Conservation (phyloP, 2,329 filamentous ascomycete species). For the Talaromyces albobiverticillius region DNA sequence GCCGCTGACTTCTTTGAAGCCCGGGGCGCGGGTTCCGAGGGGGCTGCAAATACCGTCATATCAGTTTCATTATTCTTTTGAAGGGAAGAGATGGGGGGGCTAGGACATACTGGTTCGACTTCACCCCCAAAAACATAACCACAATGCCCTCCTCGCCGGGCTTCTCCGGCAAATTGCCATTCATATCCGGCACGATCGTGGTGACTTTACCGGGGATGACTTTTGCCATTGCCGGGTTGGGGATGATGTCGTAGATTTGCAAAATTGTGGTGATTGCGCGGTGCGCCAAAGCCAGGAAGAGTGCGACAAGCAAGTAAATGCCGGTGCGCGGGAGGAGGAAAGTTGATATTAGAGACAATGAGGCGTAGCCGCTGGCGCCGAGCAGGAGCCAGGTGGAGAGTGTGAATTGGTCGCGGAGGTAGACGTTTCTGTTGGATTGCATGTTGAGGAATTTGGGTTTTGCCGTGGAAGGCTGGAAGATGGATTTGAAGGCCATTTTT, state of each 20-base stretch:
- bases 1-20: constrained; percentile 37
- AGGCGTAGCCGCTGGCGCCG: constrained; percentile 14
- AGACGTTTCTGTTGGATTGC: background rate
- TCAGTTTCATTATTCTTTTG: too few species aligned
- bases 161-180: constrained; percentile 7
- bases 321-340: constrained; percentile 4
- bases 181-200: constrained; percentile 13
- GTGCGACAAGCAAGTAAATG: constrained; percentile 1
- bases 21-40: constrained; percentile 49
- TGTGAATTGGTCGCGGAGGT: constrained; percentile 17
- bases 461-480: background rate
- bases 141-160: constrained; percentile 9
- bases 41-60: too few species aligned
- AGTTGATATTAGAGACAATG: background rate
- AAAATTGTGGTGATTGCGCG: background rate
- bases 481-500: constrained; percentile 3
- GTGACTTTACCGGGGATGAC: constrained; percentile 12
- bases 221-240: constrained; percentile 10
- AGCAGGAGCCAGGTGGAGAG: constrained; percentile 18
- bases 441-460: background rate
- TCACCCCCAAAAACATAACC: constrained; percentile 12
- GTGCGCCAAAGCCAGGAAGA: constrained; percentile 2
- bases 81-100: too few species aligned
- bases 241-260: constrained; percentile 9
- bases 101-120: constrained; percentile 15